Base-by-base conservation (phyloP, 148 eudicot genomes). In the Silene conica region DNA sequence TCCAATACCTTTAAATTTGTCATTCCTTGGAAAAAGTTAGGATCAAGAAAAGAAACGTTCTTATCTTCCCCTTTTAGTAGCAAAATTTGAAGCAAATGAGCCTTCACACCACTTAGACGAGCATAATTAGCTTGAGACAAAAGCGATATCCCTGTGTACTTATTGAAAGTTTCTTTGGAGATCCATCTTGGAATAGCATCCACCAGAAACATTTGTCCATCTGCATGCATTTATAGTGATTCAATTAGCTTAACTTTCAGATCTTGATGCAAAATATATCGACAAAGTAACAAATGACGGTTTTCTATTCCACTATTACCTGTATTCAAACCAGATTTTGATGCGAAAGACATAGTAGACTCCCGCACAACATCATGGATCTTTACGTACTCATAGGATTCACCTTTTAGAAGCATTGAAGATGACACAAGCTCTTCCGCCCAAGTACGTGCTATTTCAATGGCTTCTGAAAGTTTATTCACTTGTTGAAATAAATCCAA, bases 61-160 rank as follows among this genome's bases (percentile, higher is more conserved):
- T 19, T 19, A 2, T 11, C 11, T 2, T 13, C 25, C 0, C 25
- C 25, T 14, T 19, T 6, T n/a, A 58, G 6, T 15, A 58, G 10
- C 78, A 76, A 76, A 8, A 45, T 59, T 43, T 59, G 46, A 59
- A 76, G 78, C 58, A 22, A 58, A 22, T 22, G 8, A 8, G 23
- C 23, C 22, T 67, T 16, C 6, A 57, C 5, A n/a, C 26, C 20
- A 57, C 11, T 34, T 15, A 75, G 25, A 58, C 46, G 67, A 0
- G 46, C 50, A 38, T 55, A 71, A 67, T 75, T 45, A 18, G 0
- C 0, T 8, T 18, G 26, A 18, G 67, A 16, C 50, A n/a, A 23
- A 72, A 76, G 6, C 1, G 73, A 76, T 25, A 76, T 69, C 50
- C 48, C 79, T n/a, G 59, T 60, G 68, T 23, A 69, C 26, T 59